Conservation (phyloP, 306 rosid species). For the Corylus avellana region DNA sequence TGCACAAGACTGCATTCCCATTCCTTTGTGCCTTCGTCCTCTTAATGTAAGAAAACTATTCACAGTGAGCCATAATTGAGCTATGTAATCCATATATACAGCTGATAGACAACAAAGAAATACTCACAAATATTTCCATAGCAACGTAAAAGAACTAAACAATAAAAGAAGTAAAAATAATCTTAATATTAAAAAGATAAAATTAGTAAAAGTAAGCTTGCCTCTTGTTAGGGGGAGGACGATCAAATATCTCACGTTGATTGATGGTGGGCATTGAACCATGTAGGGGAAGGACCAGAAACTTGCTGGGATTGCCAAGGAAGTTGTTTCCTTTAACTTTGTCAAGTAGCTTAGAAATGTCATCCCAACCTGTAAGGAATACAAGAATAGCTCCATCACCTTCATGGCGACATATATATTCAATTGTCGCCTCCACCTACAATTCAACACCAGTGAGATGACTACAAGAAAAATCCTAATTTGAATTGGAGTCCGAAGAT, state of each 20-base stretch:
- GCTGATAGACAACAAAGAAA: background rate
- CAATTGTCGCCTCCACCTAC: too few relatives aligned
- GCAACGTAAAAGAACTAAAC: too few relatives aligned
- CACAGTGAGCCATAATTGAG: background rate
- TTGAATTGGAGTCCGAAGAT: too few relatives aligned
- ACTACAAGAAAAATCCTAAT: too few relatives aligned
- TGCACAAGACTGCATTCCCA: background rate
- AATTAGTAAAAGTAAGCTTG: slow-evolving; percentile 17
- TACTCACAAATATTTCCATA: too few relatives aligned
- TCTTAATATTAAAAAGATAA: background rate
- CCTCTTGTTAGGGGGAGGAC: too few relatives aligned
- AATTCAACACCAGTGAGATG: too few relatives aligned
- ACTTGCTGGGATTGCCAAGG: slow-evolving; percentile 78
- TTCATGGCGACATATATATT: too few relatives aligned
- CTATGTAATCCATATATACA: background rate
- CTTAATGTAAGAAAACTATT: background rate
- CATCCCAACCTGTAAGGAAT: slow-evolving; percentile 77
- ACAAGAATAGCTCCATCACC: slow-evolving; percentile 24
- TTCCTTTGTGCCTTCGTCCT: background rate
- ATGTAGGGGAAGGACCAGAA: slow-evolving; percentile 75
- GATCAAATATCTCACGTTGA: too few relatives aligned
- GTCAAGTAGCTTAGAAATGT: slow-evolving; percentile 82
- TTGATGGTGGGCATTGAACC: slow-evolving; percentile 90
- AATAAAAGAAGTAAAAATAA: background rate
- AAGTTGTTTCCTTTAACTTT: slow-evolving; percentile 69